These are phyloP conservation scores for Berberis vulgaris DNA, from an alignment of 164 flowering plant species.

Conservation along the genomic window DNA sequence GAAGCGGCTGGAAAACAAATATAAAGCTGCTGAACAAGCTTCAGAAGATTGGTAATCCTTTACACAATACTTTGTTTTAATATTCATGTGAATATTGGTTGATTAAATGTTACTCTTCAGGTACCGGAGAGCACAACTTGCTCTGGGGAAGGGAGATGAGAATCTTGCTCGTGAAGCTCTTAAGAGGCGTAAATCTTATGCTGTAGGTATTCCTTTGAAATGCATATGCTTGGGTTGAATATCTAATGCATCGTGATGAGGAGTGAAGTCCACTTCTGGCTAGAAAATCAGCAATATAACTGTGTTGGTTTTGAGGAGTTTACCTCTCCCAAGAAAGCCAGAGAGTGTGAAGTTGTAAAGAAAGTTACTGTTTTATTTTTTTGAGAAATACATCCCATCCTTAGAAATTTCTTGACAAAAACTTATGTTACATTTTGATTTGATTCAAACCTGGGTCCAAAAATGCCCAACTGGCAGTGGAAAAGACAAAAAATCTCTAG, in stretches of 20 bases:
- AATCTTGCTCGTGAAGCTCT: conserved; percentile 94
- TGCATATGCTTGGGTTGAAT: not conserved
- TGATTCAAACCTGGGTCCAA: no score
- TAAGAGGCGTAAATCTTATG: conserved; percentile 79
- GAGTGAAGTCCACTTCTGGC: no score
- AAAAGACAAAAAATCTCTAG: no score
- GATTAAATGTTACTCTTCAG: conserved; percentile 16
- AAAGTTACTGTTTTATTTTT: no score
- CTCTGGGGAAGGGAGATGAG: conserved; percentile 81
- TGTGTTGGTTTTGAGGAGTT: no score
- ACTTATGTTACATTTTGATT: no score
- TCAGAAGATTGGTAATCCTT: conserved; percentile 74
- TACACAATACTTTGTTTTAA: conserved; percentile 2
- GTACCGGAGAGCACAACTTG: conserved; percentile 81
- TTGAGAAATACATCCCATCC: no score
- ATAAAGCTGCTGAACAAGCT: conserved; percentile 76
- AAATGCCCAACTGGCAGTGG: no score
- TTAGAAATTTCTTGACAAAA: no score
- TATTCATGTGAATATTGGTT: not conserved
- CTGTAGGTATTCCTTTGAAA: conserved; percentile 35
- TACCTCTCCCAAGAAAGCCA: no score
- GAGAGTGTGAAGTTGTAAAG: no score
- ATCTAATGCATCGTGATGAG: not conserved
- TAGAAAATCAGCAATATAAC: no score
- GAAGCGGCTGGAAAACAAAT: conserved; percentile 79